Evolutionary conservation across 1,284 basidiomycete genomes (phyloP).

Genomic region (Polyporus tsugae): DNA sequence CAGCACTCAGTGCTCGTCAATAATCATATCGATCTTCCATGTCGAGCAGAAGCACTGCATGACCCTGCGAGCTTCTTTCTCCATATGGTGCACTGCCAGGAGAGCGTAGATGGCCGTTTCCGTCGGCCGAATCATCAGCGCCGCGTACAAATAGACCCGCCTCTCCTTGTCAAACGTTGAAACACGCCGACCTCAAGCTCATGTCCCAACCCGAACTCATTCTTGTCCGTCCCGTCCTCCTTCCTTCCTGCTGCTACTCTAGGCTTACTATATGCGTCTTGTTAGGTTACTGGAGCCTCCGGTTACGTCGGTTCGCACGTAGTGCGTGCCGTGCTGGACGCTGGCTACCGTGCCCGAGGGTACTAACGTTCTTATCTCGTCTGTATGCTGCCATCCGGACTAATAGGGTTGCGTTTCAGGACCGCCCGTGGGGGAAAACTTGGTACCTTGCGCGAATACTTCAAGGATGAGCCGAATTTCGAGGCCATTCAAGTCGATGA

Average conservation of each 20-base stretch:
- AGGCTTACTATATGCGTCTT: not conserved
- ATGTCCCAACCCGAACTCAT: not conserved
- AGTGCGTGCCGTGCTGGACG: not conserved
- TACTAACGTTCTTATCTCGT: not conserved
- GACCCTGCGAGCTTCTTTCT: not conserved
- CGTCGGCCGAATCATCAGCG: not conserved
- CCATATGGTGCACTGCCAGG: not conserved
- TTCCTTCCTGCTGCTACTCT: too few species aligned
- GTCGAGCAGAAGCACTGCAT: not conserved
- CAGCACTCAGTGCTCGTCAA: not conserved
- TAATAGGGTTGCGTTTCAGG: not conserved
- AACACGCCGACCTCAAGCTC: not conserved
- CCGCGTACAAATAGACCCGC: not conserved
- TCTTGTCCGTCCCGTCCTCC: not conserved
- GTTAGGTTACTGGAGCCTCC: not conserved
- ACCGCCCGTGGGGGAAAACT: not conserved
- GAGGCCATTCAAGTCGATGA: not conserved
- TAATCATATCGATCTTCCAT: not conserved
- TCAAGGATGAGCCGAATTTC: not conserved
- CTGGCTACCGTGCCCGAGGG: conserved; percentile 1
- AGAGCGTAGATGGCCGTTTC: not conserved
- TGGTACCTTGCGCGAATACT: not conserved
- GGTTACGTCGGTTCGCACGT: not conserved
- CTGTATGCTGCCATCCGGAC: not conserved
- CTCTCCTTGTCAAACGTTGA: not conserved